Evolutionary conservation across 306 rosid genomes (phyloP), one percentile per base, ranked within the genome.

Genomic region (Vigna angularis): DNA sequence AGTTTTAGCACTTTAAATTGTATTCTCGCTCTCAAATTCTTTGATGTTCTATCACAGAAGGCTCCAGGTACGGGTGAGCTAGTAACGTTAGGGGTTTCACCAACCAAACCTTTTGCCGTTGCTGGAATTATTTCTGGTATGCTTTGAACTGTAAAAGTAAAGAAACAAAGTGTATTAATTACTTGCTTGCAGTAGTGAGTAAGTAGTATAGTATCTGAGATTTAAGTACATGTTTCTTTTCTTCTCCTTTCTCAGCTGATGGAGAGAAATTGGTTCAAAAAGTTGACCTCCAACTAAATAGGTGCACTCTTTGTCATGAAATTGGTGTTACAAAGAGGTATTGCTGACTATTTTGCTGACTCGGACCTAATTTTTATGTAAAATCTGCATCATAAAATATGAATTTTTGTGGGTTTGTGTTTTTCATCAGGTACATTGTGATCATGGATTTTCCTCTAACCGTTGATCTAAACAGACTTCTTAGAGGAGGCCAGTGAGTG

Each of bases 71-170:
- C 92, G 4, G 86, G 88, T 15, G 92, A 90, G 64, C 76, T 93
- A 44, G 89, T 93, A 5, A 83, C 79, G 40, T 26, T 85, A 7
- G 98, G 98, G 13, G 75, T 91, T 17, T 74, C 80, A 51, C 63
- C 93, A 40, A 58, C 56, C 3, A 88, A 84, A 81, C 97, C 97
- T 72, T 93, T 64, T 22, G 30, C 47, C 56, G 89, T 77, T 48
- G 36, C 87, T 15, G 98, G 98, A 71, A 57, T 91, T 24, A 74
- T 91, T 72, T 93, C 96, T 18, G 96, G 98, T 91, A 89, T 40
- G 73, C 6, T 68, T 9, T 67, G 4, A 20, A 61, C 36, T 83
- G 12, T 61, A 47, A 57, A 45, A 32, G 4, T 30, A 66, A 52
- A 66, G 42, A 20, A 6, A 47, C 38, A 13, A 20, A 40, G 22